phyloP scores from a whole-genome alignment of 2,329 filamentous ascomycete genomes.

The Westerdykella sp. region DNA sequence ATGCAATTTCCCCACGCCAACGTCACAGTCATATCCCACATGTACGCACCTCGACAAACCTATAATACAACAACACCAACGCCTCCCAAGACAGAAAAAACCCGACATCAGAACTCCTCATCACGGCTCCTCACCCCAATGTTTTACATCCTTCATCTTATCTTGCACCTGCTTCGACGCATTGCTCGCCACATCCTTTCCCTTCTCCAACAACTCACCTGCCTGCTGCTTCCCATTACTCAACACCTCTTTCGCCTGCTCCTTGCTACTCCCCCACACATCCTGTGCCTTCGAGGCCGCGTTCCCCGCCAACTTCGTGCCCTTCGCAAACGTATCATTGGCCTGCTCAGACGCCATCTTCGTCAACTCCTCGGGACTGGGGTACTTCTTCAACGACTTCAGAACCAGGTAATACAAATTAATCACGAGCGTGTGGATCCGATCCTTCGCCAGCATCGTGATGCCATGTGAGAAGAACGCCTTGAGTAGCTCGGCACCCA shows the following conservation, averaged over 20 bases:
- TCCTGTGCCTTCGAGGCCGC: conserved; percentile 23
- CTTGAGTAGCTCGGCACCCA: conserved; percentile 70
- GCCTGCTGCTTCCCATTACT: conserved; percentile 20
- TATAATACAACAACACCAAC: no score
- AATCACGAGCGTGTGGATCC: conserved; percentile 66
- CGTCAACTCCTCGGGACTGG: conserved; percentile 37
- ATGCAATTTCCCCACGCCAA: not conserved
- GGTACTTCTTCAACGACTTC: conserved; percentile 39
- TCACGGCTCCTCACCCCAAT: not conserved
- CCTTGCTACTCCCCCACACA: conserved; percentile 17
- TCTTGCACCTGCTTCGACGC: conserved; percentile 14
- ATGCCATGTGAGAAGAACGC: conserved; percentile 81
- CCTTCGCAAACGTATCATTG: conserved; percentile 21
- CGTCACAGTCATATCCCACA: no score
- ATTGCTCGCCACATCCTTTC: conserved; percentile 6
- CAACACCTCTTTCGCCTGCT: conserved; percentile 21
- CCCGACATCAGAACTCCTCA: not conserved
- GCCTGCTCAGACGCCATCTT: conserved; percentile 25
- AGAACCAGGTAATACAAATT: conserved; percentile 63
- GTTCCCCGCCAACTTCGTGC: conserved; percentile 20
- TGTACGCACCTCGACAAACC: no score
- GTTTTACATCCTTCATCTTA: conserved; percentile 9
- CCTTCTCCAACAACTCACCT: conserved; percentile 2
- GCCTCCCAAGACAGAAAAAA: no score
- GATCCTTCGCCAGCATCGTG: conserved; percentile 80